These are phyloP conservation scores for Phytopythium ostracodes DNA, from an alignment of 352 stramenopile species.

Conservation along the genomic window DNA sequence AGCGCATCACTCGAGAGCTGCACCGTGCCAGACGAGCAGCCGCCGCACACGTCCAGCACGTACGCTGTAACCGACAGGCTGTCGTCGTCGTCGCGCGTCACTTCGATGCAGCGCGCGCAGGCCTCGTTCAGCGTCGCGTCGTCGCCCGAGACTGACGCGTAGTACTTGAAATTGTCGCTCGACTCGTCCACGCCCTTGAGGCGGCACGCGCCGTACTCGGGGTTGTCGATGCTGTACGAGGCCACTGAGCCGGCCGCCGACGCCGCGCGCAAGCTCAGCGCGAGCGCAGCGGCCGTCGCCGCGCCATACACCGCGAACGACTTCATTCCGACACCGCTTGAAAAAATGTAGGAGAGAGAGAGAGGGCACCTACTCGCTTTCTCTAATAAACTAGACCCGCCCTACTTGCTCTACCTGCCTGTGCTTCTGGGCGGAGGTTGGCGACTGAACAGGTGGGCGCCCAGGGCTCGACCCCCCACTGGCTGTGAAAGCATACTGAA, in stretches of 20 bases:
- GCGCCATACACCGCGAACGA: conserved; percentile 5
- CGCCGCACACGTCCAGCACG: conserved; percentile 65
- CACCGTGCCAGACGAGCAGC: conserved; percentile 40
- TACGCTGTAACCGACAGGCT: conserved; percentile 53
- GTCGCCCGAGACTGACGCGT: conserved; percentile 64
- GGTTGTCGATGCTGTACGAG: conserved; percentile 55
- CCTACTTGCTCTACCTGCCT: background rate
- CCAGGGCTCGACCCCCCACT: background rate
- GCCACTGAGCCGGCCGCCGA: conserved; percentile 27
- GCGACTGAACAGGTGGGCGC: conserved; percentile 5
- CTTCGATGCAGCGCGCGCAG: conserved; percentile 73
- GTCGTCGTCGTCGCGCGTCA: conserved; percentile 45
- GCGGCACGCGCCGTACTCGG: conserved; percentile 63
- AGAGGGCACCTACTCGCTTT: background rate
- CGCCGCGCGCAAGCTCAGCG: conserved; percentile 9
- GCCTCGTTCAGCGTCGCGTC: conserved; percentile 48
- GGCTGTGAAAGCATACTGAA: background rate
- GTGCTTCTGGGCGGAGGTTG: conserved; percentile 4
- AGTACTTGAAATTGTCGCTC: conserved; percentile 78
- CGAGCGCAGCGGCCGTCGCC: conserved; percentile 6
- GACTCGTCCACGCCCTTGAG: conserved; percentile 51
- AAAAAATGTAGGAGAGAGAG: background rate
- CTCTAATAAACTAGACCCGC: background rate
- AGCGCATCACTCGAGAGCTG: conserved; percentile 53
- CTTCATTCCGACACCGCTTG: conserved; percentile 9